Base-by-base conservation (phyloP, 176 grass and related monocot genomes). In the Themeda triandra region DNA sequence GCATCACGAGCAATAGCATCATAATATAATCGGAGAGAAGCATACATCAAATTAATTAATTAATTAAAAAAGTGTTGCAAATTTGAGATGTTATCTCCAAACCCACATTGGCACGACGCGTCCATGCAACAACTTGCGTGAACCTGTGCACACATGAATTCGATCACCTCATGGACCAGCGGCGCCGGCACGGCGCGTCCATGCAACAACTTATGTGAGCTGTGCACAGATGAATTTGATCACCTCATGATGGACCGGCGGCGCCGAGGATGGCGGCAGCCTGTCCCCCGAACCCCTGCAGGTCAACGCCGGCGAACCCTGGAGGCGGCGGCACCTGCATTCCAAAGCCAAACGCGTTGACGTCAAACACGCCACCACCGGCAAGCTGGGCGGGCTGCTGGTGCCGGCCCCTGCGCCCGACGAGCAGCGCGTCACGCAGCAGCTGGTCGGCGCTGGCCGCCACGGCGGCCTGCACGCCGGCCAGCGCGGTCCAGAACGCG, bases 401-500 rank as follows among this genome's bases (percentile, higher is more conserved):
- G 8, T 51, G 46, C 46, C 82, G 71, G 2, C 71, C 71, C 71
- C 59, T 84, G 60, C 82, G 82, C 21, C 82, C 71, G 1, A 64
- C 5, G 59, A 84, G 42, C 40, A 83, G 41, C 41, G 82, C 71
- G 30, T 84, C 82, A 4, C 82, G 71, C 30, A 84, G 82, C 13
- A 76, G 58, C 59, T 84, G 82, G 42, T 84, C 82, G 21, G 71
- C 71, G 41, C 41, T 74, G 0, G 39, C 24, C 9, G 59, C 35
- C 30, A 84, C 82, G 0, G 59, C 30, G 29, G 13, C 71, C 58
- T 64, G 71, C 59, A 84, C 42, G 71, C 28, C 60, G 0, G 13
- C 12, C 41, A 75, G 59, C 23, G 82, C 21, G 1, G 13, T 14
- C 58, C 29, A 44, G 82, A 75, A 84, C 29, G 71, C 82, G 59